Percentiles rank a stretch among this genome's conserved stretches.
Evolutionary conservation across 2,329 filamentous ascomycete genomes (phyloP).

Genomic region (Colletotrichum truncatum): DNA sequence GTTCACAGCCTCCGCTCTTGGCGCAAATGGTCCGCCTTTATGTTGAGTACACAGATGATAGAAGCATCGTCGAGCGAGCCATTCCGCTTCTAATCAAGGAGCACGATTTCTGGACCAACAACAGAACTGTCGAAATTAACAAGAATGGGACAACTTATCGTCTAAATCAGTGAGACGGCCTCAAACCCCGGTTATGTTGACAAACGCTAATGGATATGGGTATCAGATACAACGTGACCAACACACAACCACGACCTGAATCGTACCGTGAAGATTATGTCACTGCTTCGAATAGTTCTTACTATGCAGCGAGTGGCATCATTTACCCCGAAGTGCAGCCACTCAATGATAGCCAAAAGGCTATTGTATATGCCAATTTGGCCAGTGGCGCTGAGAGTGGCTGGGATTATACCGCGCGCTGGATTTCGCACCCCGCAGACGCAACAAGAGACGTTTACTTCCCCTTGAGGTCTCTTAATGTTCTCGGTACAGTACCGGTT

Average conservation of each 20-base stretch:
- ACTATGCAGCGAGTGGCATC: constrained; percentile 66
- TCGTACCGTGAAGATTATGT: constrained; percentile 73
- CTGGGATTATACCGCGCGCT: constrained; percentile 71
- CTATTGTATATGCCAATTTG: constrained; percentile 66
- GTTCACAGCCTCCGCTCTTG: constrained; percentile 73
- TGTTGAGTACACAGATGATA: constrained; percentile 71
- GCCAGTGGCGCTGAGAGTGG: constrained; percentile 73
- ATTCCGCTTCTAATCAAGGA: constrained; percentile 71
- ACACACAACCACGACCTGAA: constrained; percentile 74
- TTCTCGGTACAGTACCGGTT: constrained; percentile 66
- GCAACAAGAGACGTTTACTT: constrained; percentile 70
- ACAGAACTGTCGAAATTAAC: constrained; percentile 65
- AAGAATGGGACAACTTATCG: constrained; percentile 57
- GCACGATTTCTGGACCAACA: constrained; percentile 69
- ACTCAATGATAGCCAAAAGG: constrained; percentile 62
- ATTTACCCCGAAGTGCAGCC: constrained; percentile 62
- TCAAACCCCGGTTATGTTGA: no score
- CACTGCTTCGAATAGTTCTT: constrained; percentile 72
- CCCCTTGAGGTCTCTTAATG: constrained; percentile 71
- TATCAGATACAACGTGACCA: constrained; percentile 64
- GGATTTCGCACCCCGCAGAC: constrained; percentile 65
- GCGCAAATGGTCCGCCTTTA: constrained; percentile 74
- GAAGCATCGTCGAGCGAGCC: constrained; percentile 66
- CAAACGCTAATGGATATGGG: neutral
- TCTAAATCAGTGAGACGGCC: constrained; percentile 58